Percentiles rank a stretch among this genome's conserved stretches.
Evolutionary conservation across 441 rosid species (phyloP).

Genomic region (Oxalis stricta): DNA sequence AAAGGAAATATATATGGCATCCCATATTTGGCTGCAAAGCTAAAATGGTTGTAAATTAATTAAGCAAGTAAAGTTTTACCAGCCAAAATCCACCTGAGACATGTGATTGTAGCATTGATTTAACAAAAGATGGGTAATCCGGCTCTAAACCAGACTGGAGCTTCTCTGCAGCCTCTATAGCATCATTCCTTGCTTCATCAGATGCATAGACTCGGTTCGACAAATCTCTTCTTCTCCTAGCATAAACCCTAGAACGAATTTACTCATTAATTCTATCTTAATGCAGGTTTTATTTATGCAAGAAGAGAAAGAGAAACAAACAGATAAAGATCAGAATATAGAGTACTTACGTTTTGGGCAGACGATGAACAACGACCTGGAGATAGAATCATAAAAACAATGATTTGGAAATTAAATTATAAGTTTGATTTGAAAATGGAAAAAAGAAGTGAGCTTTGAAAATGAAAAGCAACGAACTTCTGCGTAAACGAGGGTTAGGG

Average conservation of each 20-base stretch:
- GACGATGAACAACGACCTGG: too few relatives aligned
- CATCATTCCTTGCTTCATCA: conserved; percentile 36
- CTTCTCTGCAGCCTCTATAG: conserved; percentile 45
- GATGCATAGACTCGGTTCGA: conserved; percentile 42
- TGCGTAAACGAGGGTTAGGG: conserved; percentile 30
- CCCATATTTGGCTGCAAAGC: too few relatives aligned
- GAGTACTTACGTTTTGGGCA: too few relatives aligned
- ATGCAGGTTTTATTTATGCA: too few relatives aligned
- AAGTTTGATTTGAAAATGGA: background rate
- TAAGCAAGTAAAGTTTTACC: too few relatives aligned
- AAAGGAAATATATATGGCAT: too few relatives aligned
- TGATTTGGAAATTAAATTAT: background rate
- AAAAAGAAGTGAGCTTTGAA: background rate
- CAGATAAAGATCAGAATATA: too few relatives aligned
- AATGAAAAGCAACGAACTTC: too few relatives aligned
- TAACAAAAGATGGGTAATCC: conserved; percentile 32
- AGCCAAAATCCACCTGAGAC: conserved; percentile 75
- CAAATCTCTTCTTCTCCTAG: conserved; percentile 32
- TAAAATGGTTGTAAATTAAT: too few relatives aligned
- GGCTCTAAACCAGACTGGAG: conserved; percentile 26
- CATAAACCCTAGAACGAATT: conserved; percentile 19
- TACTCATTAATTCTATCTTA: background rate
- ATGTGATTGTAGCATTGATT: conserved; percentile 62
- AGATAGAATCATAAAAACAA: too few relatives aligned
- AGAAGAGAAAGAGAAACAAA: background rate